Conservation (phyloP, 169 alveolate genomes). For the Eimeria sp. region DNA sequence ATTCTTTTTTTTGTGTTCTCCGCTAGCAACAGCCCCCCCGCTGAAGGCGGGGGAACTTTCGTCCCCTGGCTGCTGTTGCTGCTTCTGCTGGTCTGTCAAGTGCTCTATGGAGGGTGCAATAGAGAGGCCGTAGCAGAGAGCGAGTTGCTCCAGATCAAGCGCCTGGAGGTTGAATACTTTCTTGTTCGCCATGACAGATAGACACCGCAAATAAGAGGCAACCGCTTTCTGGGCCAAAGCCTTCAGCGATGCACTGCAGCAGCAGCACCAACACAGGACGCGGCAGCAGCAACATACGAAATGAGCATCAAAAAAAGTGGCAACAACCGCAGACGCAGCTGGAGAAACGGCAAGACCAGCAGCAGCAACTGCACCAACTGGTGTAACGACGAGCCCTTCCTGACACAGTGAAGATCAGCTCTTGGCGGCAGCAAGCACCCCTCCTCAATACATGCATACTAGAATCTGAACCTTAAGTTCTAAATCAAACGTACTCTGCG, state of each 20-base stretch:
- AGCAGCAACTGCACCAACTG: neutral
- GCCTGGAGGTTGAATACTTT: neutral
- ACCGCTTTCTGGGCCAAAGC: conserved; percentile 76
- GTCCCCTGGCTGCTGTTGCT: conserved; percentile 45
- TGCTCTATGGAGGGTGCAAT: conserved; percentile 51
- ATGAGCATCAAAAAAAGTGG: neutral
- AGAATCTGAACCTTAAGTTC: conserved; percentile 3
- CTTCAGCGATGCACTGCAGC: conserved; percentile 77
- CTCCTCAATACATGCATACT: neutral
- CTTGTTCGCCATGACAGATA: conserved; percentile 73
- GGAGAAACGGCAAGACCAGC: neutral
- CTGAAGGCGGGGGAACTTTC: neutral
- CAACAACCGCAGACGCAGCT: neutral
- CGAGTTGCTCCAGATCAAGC: conserved; percentile 50
- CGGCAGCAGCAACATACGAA: conserved; percentile 1
- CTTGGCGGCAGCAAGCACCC: neutral
- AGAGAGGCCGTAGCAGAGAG: conserved; percentile 58
- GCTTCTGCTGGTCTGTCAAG: conserved; percentile 14
- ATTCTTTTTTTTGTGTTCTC: conserved; percentile 73
- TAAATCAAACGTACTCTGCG: neutral
- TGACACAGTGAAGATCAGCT: neutral
- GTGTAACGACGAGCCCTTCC: neutral
- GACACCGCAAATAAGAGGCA: conserved; percentile 53
- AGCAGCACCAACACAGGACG: neutral
- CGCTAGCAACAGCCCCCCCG: conserved; percentile 62